A percentile compares a stretch with the other conserved stretches of the same genome.
phyloP scores from a whole-genome alignment of 495 filamentous ascomycete species.

The Extremus antarcticus region DNA sequence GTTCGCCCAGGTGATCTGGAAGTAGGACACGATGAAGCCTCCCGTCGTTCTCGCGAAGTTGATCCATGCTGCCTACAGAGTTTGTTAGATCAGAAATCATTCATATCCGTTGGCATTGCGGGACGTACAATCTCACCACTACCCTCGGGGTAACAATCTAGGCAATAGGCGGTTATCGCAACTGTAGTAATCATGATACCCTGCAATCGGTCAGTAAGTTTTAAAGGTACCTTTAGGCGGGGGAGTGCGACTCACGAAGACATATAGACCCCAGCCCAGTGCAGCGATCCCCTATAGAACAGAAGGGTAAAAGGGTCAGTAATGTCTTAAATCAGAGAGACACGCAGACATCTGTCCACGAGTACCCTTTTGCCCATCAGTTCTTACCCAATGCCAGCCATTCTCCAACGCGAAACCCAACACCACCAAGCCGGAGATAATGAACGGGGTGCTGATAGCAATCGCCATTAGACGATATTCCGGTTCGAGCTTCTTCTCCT shows the following conservation, averaged over 20 bases:
- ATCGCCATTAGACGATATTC: conserved; percentile 47
- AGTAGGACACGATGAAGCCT: conserved; percentile 36
- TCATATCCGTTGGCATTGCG: conserved; percentile 15
- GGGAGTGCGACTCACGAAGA: conserved; percentile 28
- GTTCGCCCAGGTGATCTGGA: conserved; percentile 22
- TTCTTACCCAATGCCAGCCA: conserved; percentile 47
- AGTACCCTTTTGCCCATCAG: too few species aligned
- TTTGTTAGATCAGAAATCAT: not conserved
- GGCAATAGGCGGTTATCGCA: conserved; percentile 40
- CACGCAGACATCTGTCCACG: too few species aligned
- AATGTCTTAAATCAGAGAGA: too few species aligned
- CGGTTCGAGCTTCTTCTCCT: conserved; percentile 40
- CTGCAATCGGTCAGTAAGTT: not conserved
- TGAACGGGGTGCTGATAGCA: conserved; percentile 40
- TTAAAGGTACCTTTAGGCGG: not conserved
- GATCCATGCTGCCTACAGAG: conserved; percentile 21
- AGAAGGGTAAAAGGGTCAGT: too few species aligned
- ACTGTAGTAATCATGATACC: conserved; percentile 55
- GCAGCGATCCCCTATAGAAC: too few species aligned
- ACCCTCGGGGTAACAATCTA: conserved; percentile 32
- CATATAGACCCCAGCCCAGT: conserved; percentile 45
- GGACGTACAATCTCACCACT: conserved; percentile 30
- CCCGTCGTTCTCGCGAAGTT: conserved; percentile 15
- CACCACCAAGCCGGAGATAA: conserved; percentile 41
- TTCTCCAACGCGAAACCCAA: conserved; percentile 45